Base-by-base conservation (phyloP, 164 flowering plant species). In the Vitis rupestris region DNA sequence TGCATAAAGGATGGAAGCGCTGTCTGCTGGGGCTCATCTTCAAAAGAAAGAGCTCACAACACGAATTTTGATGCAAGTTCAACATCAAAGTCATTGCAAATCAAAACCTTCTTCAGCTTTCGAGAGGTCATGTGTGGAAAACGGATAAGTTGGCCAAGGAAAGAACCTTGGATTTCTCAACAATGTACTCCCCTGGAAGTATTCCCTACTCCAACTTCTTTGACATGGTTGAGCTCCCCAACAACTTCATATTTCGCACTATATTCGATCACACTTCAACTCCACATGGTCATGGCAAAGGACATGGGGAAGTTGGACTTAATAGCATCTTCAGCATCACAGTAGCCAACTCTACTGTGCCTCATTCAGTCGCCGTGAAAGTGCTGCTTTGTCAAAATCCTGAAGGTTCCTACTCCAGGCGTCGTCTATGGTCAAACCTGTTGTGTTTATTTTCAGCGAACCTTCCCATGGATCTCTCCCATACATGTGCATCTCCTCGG, bases 381-480 rank as follows among this genome's bases (percentile, higher is more conserved):
- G 82, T 8, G 99, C 99, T 1, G 93, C 99, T 61, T 91, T 64
- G 76, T 95, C 98, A 63, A 85, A 82, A 54, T 95, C 99, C 61
- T 87, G 80, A 2, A 94, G 84, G 69, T 93, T 94, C 51, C 98
- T 75, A 75, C 97, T 93, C 60, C 98, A 76, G 51, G 91, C 98
- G 59, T 94, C 99, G 80, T 94, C 99, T 2, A 98, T 93, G 12
- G 98, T 93, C 1, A 97, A 92, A 61, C 89, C 99, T 7, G 89
- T 86, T 1, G 90, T 83, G 63, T 86, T 79, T 15, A 92, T 92
- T 86, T 94, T 97, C 71, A 92, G 76, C 1, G 98, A 86, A 1
- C 99, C 98, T 0, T 96, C 99, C 99, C 99, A 94, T 5, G 97
- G 97, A 76, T 93, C 97, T 27, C 99, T 66, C 0, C 92, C 99